Percentiles rank a stretch among this genome's conserved stretches.
These are phyloP conservation scores for Breviolum minutum DNA, from an alignment of 73 alveolate species.

Conservation along the genomic window DNA sequence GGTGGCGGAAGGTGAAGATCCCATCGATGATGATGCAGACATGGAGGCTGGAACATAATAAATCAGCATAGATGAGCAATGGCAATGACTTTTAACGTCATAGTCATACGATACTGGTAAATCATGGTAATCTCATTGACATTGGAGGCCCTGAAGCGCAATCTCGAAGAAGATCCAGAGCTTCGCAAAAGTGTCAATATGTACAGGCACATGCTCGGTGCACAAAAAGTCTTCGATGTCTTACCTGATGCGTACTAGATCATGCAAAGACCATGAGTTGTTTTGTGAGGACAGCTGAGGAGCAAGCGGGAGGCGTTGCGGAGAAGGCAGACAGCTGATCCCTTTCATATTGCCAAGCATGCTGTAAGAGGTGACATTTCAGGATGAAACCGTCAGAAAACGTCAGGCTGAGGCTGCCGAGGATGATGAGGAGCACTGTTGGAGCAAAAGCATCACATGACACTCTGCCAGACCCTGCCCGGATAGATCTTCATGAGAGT, in stretches of 20 bases:
- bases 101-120: too few species aligned
- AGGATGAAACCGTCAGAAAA: background rate
- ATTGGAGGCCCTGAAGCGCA: slow-evolving; percentile 67
- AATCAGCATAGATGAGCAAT: background rate
- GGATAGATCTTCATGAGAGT: background rate
- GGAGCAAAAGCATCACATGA: background rate
- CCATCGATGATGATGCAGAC: slow-evolving; percentile 72
- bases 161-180: slow-evolving; percentile 82
- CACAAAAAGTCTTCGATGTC: background rate
- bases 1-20: slow-evolving; percentile 59
- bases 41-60: slow-evolving; percentile 26
- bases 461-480: background rate
- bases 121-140: background rate
- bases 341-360: background rate
- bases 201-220: slow-evolving; percentile 43
- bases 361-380: background rate
- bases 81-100: background rate
- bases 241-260: background rate
- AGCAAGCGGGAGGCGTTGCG: background rate
- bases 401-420: background rate
- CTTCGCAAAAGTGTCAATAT: slow-evolving; percentile 70
- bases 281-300: background rate
- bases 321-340: slow-evolving; percentile 1
- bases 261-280: background rate
- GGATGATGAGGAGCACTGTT: background rate